Evolutionary conservation across 768 basidiomycete genomes (phyloP), one percentile per base, ranked within the genome.

Genomic region (Termitomyces eurrhizus): DNA sequence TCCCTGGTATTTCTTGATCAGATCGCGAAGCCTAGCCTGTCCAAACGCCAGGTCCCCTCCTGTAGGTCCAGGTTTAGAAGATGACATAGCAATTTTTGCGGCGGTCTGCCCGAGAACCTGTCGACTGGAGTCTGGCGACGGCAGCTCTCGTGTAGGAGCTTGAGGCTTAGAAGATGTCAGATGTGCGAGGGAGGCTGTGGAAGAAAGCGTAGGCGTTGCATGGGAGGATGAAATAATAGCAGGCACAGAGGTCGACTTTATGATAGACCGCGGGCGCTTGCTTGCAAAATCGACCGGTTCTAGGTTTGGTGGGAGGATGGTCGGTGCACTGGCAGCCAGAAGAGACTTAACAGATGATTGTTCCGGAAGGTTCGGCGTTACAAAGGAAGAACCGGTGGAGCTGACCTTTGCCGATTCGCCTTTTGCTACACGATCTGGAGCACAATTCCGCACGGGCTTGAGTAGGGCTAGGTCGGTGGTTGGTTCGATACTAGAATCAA

Each of bases 1-100:
- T 32, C 78, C 78, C 73, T 93, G 90, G 69, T 92, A 93, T 67
- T 90, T 89, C 82, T 86, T 88, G 70, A 92, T 92, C 62, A 92
- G 75, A 73, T 92, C 90, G 58, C 89, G 77, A 65, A 92, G 72
- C 61, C 87, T 77, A 14, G 90, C 89, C 72, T 92, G 87, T 14
- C 90, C 90, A 74, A 92, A 91, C 11, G 83, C 87, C 59, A 88
- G 70, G 44, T 89, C 87, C 2, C 75, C 74, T 18, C 75, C 74
- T 18, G 66, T 61, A 41, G 69, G 12, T 58, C 52, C 63, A 42
- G 70, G 66, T 64, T 71, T 70, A 46, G 66, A 59, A 45, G 73
- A 61, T 12, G 74, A 65, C 9, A 69, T 58, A 16, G 65, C 59
- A 13, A 61, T 55, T 42, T 68, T 66, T 36, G 65, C 21, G 16